Evolutionary conservation across 106 monocot genomes (phyloP).

Genomic region (Triglochin maritima): DNA sequence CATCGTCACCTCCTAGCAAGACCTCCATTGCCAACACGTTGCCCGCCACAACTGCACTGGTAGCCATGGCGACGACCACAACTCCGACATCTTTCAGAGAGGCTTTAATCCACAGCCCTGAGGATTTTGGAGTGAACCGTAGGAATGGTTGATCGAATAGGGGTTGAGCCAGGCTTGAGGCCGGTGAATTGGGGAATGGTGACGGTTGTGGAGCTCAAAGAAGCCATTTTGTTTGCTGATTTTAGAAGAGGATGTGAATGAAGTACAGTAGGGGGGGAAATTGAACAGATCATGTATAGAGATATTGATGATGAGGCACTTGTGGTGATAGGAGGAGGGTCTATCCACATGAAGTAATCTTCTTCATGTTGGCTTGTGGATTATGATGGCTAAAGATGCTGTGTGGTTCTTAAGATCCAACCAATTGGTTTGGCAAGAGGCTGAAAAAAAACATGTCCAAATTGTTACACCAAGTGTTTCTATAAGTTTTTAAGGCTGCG

Average conservation of each 20-base stretch:
- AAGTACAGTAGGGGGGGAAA: neutral
- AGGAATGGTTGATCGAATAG: neutral
- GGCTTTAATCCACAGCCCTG: slow-evolving; percentile 22
- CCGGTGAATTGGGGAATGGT: slow-evolving; percentile 64
- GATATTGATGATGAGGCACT: neutral
- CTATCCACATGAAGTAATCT: neutral
- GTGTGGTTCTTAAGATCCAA: too few species aligned
- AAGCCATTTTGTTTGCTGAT: slow-evolving; percentile 29
- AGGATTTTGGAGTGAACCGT: neutral
- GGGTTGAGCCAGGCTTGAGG: slow-evolving; percentile 22
- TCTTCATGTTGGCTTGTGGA: neutral
- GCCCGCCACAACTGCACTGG: slow-evolving; percentile 44
- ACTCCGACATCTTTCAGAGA: slow-evolving; percentile 43
- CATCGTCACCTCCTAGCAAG: slow-evolving; percentile 42
- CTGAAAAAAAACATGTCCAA: too few species aligned
- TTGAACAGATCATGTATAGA: neutral
- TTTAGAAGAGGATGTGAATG: neutral
- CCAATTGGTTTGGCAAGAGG: too few species aligned
- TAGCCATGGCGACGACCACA: slow-evolving; percentile 34
- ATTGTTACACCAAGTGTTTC: too few species aligned
- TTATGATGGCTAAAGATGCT: too few species aligned
- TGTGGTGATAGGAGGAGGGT: slow-evolving; percentile 1
- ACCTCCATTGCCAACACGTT: slow-evolving; percentile 51
- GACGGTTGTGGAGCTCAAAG: slow-evolving; percentile 39
- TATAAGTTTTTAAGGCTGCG: too few species aligned